Percentiles rank a stretch among this genome's conserved stretches.
These are phyloP conservation scores for Prunella vulgaris DNA, from an alignment of 257 asterid genomes.

Conservation along the genomic window DNA sequence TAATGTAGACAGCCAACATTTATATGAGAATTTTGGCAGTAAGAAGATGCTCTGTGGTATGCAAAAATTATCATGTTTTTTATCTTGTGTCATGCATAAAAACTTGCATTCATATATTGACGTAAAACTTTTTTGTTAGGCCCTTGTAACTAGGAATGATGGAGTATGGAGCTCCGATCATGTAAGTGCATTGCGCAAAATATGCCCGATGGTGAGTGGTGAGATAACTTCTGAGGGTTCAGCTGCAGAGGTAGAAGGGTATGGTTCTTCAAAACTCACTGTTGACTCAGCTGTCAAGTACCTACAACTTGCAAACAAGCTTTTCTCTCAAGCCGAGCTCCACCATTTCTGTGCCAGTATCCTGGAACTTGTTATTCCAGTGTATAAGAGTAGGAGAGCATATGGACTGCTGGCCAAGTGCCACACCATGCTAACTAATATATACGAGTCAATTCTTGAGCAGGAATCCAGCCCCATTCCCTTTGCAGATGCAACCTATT, in stretches of 20 bases:
- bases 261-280: constrained; percentile 94
- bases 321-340: constrained; percentile 99
- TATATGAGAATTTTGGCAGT: not conserved
- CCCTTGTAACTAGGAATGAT: constrained; percentile 89
- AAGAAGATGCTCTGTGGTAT: not conserved
- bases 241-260: constrained; percentile 97
- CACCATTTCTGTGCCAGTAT: constrained; percentile 99
- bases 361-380: constrained; percentile 93
- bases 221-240: constrained; percentile 81
- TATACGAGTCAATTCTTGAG: constrained; percentile 94
- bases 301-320: constrained; percentile 94
- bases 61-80: not conserved
- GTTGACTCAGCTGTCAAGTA: constrained; percentile 98
- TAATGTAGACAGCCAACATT: not conserved
- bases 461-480: constrained; percentile 99
- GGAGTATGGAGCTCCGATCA: constrained; percentile 98
- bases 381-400: constrained; percentile 80
- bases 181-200: constrained; percentile 76
- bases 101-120: not conserved
- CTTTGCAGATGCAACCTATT: constrained; percentile 95
- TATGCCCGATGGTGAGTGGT: constrained; percentile 92
- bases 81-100: too few relatives aligned
- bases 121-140: constrained; percentile 45
- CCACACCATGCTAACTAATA: constrained; percentile 91
- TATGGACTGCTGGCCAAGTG: constrained; percentile 95